Conservation (phyloP, 2,329 filamentous ascomycete species). For the Phaeosphaeriaceae sp. region DNA sequence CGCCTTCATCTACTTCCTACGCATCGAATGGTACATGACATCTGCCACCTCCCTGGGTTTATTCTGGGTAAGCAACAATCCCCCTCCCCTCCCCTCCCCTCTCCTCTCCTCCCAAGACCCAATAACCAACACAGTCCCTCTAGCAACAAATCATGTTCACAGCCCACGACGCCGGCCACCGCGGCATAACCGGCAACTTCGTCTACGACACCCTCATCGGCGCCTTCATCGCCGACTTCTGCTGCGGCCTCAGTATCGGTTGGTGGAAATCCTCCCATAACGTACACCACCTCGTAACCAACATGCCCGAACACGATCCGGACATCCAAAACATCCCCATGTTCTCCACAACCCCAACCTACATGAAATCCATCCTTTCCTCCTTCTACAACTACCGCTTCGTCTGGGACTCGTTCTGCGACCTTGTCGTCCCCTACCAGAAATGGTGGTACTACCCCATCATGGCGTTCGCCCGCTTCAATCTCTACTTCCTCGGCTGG, state of each 20-base stretch:
- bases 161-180: constrained; percentile 69
- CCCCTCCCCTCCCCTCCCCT: constrained; percentile 19
- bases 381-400: constrained; percentile 85
- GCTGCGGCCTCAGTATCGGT: constrained; percentile 69
- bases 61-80: constrained; percentile 59
- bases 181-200: constrained; percentile 67
- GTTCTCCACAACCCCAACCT: constrained; percentile 83
- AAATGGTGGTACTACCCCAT: constrained; percentile 84
- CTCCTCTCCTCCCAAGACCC: too few relatives aligned
- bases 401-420: constrained; percentile 76
- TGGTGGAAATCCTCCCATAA: constrained; percentile 76
- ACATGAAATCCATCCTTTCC: constrained; percentile 74
- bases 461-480: constrained; percentile 82
- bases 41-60: constrained; percentile 66
- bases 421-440: constrained; percentile 74
- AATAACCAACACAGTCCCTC: constrained; percentile 11
- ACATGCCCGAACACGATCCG: constrained; percentile 59
- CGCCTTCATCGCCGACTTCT: constrained; percentile 69
- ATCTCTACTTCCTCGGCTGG: constrained; percentile 84
- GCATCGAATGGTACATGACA: constrained; percentile 61
- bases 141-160: constrained; percentile 73
- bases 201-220: constrained; percentile 65
- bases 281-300: constrained; percentile 71
- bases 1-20: constrained; percentile 56
- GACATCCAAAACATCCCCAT: constrained; percentile 73